phyloP scores from a whole-genome alignment of 2,329 filamentous ascomycete species.

The Cladosporium phlei region DNA sequence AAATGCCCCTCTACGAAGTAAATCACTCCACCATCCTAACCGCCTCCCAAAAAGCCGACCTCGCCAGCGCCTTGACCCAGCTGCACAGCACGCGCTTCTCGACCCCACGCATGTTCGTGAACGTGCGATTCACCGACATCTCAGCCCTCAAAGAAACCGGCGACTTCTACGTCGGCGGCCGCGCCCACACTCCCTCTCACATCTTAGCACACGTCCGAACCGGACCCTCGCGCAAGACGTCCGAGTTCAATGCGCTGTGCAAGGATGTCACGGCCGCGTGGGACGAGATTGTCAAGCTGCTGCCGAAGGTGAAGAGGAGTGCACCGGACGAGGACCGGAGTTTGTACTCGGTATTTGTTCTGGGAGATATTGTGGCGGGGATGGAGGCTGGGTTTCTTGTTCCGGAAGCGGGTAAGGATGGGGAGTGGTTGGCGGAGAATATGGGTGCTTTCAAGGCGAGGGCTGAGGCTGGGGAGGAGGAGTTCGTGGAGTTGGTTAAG shows the following conservation, averaged over 20 bases:
- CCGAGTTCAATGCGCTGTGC: conserved; percentile 29
- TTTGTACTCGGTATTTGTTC: conserved; percentile 22
- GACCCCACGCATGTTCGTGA: conserved; percentile 42
- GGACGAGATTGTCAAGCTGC: conserved; percentile 25
- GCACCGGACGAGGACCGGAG: conserved; percentile 20
- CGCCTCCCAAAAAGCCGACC: conserved; percentile 33
- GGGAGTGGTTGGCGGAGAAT: conserved; percentile 32
- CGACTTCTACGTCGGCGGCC: conserved; percentile 35
- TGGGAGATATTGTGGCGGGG: conserved; percentile 29
- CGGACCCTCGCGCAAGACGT: conserved; percentile 29
- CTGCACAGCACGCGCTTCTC: conserved; percentile 41
- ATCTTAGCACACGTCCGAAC: conserved; percentile 34
- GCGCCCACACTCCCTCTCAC: conserved; percentile 28
- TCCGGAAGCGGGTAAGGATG: conserved; percentile 30
- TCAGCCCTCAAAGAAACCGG: conserved; percentile 9
- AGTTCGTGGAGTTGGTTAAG: conserved; percentile 30
- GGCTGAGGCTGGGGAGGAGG: conserved; percentile 32
- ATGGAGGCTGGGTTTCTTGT: conserved; percentile 31
- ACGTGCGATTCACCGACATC: conserved; percentile 37
- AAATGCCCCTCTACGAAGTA: conserved; percentile 44
- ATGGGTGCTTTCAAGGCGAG: conserved; percentile 30
- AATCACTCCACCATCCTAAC: conserved; percentile 35
- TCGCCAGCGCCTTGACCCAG: conserved; percentile 38
- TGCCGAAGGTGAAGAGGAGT: conserved; percentile 19
- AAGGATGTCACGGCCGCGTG: conserved; percentile 25